These are phyloP conservation scores for Coemansia umbellata DNA, from an alignment of 192 early-diverging fungal genomes.

Conservation along the genomic window DNA sequence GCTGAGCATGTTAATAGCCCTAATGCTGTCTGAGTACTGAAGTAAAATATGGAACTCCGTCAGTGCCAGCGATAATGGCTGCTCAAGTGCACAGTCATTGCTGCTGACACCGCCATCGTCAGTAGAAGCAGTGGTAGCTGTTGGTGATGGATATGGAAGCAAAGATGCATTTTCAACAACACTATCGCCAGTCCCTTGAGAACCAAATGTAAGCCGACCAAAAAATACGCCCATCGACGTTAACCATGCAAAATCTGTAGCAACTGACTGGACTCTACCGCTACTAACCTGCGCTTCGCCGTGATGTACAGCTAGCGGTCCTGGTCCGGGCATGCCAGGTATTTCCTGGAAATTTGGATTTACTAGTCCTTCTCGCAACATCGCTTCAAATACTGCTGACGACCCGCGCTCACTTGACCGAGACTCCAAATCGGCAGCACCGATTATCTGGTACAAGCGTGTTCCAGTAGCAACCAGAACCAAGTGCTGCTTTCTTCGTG, in stretches of 20 bases:
- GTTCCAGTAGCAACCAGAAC: conserved; percentile 79
- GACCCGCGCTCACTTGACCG: conserved; percentile 41
- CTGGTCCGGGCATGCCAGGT: conserved; percentile 48
- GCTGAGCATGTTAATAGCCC: conserved; percentile 77
- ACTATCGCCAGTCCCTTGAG: conserved; percentile 69
- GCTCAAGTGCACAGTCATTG: conserved; percentile 28
- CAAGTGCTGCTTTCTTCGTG: conserved; percentile 67
- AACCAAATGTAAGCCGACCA: conserved; percentile 75
- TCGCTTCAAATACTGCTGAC: conserved; percentile 65
- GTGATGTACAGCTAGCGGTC: conserved; percentile 35
- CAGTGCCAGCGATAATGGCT: conserved; percentile 72
- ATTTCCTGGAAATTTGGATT: conserved; percentile 65
- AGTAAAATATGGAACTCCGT: conserved; percentile 89
- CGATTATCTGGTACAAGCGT: conserved; percentile 91
- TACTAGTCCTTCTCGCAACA: conserved; percentile 70
- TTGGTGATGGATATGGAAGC: conserved; percentile 68
- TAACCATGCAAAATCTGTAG: conserved; percentile 82
- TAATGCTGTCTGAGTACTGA: conserved; percentile 71
- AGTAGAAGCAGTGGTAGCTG: neutral
- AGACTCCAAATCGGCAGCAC: conserved; percentile 51
- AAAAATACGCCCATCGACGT: conserved; percentile 86
- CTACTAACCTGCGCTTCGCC: conserved; percentile 7
- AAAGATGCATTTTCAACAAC: conserved; percentile 78
- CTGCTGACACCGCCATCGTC: conserved; percentile 1
- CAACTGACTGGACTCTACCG: conserved; percentile 10